phyloP scores from a whole-genome alignment of 2,329 filamentous ascomycete species.

The Blastomyces parvus region DNA sequence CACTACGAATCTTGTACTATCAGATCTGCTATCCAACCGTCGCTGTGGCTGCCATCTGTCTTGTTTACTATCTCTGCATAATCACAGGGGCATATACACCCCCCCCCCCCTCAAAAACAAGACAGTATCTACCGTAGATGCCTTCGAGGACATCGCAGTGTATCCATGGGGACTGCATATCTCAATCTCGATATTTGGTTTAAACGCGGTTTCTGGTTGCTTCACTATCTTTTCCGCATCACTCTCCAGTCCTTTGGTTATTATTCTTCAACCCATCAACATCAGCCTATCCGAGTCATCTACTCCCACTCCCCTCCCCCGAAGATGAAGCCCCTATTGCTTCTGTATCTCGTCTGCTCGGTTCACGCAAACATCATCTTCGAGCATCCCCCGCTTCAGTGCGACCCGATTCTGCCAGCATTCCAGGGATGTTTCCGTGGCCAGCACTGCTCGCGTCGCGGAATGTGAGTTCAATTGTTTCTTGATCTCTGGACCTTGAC shows the following conservation, averaged over 20 bases:
- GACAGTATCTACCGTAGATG: not conserved
- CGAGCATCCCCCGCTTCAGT: constrained; percentile 5
- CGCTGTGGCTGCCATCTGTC: not conserved
- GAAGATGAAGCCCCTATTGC: constrained; percentile 11
- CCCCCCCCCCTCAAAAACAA: not conserved
- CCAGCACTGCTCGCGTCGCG: constrained; percentile 12
- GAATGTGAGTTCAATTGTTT: constrained; percentile 7
- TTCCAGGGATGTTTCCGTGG: constrained; percentile 14
- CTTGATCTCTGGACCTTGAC: not conserved
- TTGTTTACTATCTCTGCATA: not conserved
- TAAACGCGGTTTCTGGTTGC: not conserved
- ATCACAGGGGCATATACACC: not conserved
- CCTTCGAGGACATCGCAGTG: not conserved
- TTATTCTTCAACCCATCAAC: not conserved
- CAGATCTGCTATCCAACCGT: not conserved
- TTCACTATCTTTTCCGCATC: not conserved
- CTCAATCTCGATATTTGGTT: not conserved
- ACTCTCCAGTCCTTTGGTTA: not conserved
- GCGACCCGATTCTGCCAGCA: constrained; percentile 11
- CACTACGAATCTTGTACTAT: not conserved
- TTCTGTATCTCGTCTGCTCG: not conserved
- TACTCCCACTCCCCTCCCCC: not conserved
- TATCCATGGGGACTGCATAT: not conserved
- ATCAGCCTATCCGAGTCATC: not conserved
- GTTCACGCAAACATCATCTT: constrained; percentile 9